A percentile compares a stretch with the other conserved stretches of the same genome.
These are phyloP conservation scores for Flagelloscypha sp. DNA, from an alignment of 768 basidiomycete species.

Conservation along the genomic window DNA sequence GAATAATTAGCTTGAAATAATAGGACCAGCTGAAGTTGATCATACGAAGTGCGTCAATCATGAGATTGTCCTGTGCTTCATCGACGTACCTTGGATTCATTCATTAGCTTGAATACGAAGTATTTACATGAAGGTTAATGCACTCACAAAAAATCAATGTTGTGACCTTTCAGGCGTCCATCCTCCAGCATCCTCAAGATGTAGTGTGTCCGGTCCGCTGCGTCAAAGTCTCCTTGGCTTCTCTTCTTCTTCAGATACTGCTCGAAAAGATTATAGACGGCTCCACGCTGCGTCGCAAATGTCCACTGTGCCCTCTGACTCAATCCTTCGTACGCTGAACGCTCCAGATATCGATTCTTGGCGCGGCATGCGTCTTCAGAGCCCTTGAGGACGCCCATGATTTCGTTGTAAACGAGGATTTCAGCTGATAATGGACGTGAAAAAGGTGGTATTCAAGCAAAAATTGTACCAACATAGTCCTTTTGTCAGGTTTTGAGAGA, in stretches of 20 bases:
- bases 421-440: too few species aligned
- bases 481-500: constrained; percentile 42
- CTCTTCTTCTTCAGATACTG: constrained; percentile 41
- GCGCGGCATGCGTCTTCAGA: constrained; percentile 42
- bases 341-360: constrained; percentile 32
- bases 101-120: too few species aligned
- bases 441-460: too few species aligned
- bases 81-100: constrained; percentile 61
- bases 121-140: too few species aligned
- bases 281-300: constrained; percentile 41
- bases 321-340: constrained; percentile 34
- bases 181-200: constrained; percentile 31
- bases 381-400: constrained; percentile 62
- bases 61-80: constrained; percentile 64
- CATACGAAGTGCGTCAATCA: constrained; percentile 56
- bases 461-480: constrained; percentile 36
- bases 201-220: constrained; percentile 52
- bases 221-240: constrained; percentile 36
- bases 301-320: constrained; percentile 45
- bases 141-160: constrained; percentile 49
- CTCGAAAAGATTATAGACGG: constrained; percentile 47
- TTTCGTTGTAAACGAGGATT: too few species aligned
- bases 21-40: not conserved
- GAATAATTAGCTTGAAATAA: not conserved
- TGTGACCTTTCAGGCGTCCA: constrained; percentile 28